Percentiles rank a stretch among this genome's conserved stretches.
phyloP scores from a whole-genome alignment of 2,329 filamentous ascomycete genomes.

The Cytospora piceicola region DNA sequence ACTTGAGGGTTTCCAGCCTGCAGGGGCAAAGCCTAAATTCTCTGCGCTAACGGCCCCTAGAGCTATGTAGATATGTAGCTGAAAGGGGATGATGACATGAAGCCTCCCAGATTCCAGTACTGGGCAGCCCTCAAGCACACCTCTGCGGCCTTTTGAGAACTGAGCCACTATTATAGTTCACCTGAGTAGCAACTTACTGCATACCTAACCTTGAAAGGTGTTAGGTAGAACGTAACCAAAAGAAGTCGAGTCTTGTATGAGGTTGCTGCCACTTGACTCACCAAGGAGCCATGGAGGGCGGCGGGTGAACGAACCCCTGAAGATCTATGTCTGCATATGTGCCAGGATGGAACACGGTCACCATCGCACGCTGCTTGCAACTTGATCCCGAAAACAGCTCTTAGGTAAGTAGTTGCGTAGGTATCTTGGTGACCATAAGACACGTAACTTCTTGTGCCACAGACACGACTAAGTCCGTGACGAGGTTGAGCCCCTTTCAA shows the following conservation, averaged over 20 bases:
- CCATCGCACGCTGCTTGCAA: not conserved
- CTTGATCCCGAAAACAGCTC: not conserved
- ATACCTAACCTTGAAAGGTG: too few species aligned
- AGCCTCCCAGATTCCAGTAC: not conserved
- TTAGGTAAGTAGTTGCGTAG: not conserved
- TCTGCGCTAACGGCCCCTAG: conserved; percentile 18
- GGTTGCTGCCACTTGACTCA: conserved; percentile 6
- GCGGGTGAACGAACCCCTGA: conserved; percentile 17
- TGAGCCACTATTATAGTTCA: not conserved
- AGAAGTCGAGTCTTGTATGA: conserved; percentile 4
- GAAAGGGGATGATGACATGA: not conserved
- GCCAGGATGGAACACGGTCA: not conserved
- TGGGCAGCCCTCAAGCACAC: not conserved
- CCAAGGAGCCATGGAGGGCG: conserved; percentile 15
- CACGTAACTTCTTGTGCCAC: not conserved
- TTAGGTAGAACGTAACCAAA: not conserved
- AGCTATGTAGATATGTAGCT: not conserved
- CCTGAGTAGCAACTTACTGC: not conserved
- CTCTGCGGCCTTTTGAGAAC: not conserved
- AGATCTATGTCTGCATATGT: conserved; percentile 8
- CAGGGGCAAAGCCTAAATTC: conserved; percentile 9
- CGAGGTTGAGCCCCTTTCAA: not conserved
- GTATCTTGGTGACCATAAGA: not conserved
- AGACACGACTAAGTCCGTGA: not conserved
- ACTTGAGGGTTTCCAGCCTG: not conserved